Conservation (phyloP, 2,329 filamentous ascomycete genomes). For the Diplodia sapinea region DNA sequence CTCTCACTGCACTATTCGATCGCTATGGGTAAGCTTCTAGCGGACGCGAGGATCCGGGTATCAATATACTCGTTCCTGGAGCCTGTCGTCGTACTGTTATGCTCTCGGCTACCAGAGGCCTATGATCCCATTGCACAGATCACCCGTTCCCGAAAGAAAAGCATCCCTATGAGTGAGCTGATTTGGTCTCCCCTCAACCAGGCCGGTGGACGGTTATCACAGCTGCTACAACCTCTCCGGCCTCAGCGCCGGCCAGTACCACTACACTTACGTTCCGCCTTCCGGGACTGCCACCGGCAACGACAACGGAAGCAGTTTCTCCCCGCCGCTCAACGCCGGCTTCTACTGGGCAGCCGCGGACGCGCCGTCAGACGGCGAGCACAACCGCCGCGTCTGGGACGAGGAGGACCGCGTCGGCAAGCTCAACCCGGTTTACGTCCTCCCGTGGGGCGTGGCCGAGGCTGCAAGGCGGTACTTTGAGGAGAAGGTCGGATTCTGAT, state of each 20-base stretch:
- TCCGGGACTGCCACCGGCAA: conserved; percentile 39
- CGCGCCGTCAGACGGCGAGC: conserved; percentile 56
- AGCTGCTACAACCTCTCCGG: conserved; percentile 86
- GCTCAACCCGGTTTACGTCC: conserved; percentile 84
- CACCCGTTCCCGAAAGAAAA: conserved; percentile 29
- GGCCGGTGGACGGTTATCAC: conserved; percentile 85
- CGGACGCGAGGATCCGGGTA: background rate
- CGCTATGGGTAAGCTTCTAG: background rate
- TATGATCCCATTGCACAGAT: background rate
- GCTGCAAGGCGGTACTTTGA: conserved; percentile 70
- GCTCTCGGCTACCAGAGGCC: background rate
- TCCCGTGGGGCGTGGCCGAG: conserved; percentile 73
- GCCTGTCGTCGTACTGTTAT: background rate
- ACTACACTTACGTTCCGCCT: conserved; percentile 53
- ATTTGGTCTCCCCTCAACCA: conserved; percentile 46
- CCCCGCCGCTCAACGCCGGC: conserved; percentile 44
- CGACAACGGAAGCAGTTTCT: background rate
- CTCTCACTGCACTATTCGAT: background rate
- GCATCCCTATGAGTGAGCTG: background rate
- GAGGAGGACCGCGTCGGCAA: conserved; percentile 71
- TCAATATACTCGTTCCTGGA: background rate
- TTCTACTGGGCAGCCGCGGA: conserved; percentile 56
- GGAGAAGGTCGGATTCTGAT: conserved; percentile 62
- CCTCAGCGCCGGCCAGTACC: conserved; percentile 79
- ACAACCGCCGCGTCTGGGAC: conserved; percentile 61